Percentiles rank a stretch among this genome's conserved stretches.
Conservation (phyloP, 331 rosid species). For the Quercus tomentella region DNA sequence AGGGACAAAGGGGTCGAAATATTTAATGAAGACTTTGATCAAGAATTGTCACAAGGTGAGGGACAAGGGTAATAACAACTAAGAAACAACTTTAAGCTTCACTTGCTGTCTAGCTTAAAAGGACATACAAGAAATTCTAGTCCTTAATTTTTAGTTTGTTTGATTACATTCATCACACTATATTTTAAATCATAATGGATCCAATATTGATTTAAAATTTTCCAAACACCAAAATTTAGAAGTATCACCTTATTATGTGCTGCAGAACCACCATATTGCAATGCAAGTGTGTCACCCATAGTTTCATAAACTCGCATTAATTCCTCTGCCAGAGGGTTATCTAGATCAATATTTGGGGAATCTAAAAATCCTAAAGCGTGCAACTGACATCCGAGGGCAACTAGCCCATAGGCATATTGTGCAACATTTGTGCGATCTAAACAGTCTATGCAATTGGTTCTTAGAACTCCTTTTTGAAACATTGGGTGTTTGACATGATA, state of each 20-base stretch:
- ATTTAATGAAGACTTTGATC: not conserved
- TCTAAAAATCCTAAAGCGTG: conserved; percentile 58
- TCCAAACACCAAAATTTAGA: conserved; percentile 6
- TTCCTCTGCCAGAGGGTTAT: conserved; percentile 75
- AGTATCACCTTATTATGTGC: conserved; percentile 93
- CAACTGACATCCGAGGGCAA: conserved; percentile 79
- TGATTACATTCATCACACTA: not conserved
- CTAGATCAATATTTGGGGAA: conserved; percentile 58
- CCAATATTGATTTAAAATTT: conserved; percentile 7
- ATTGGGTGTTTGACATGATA: conserved; percentile 29
- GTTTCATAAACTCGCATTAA: conserved; percentile 76
- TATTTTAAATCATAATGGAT: not conserved
- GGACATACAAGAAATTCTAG: not conserved
- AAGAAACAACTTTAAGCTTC: not conserved
- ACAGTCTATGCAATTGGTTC: conserved; percentile 98
- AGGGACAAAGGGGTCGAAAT: not conserved
- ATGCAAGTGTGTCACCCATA: conserved; percentile 91
- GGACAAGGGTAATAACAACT: not conserved
- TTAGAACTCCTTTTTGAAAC: conserved; percentile 77
- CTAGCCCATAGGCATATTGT: conserved; percentile 84
- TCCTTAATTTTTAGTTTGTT: not conserved
- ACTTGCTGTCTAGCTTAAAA: not conserved
- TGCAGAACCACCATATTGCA: conserved; percentile 97
- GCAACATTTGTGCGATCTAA: conserved; percentile 99
- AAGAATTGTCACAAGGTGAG: not conserved